phyloP scores from a whole-genome alignment of 192 early-diverging fungal species.

The Backusella morwellensis region DNA sequence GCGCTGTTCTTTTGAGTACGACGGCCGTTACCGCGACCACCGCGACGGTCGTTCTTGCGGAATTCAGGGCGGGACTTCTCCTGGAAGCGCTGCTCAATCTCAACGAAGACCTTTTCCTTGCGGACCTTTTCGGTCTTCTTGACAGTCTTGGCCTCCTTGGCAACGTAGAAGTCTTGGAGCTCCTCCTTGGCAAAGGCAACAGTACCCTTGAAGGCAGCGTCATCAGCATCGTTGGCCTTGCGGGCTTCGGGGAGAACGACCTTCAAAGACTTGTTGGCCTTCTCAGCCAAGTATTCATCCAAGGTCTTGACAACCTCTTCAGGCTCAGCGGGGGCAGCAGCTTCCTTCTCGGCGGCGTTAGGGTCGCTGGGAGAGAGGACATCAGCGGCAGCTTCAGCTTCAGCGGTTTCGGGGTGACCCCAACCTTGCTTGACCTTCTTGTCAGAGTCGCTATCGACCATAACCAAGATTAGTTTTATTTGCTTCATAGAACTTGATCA shows the following conservation, averaged over 20 bases:
- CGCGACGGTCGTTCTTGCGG: constrained; percentile 47
- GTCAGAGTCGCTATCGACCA: constrained; percentile 59
- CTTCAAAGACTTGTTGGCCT: constrained; percentile 57
- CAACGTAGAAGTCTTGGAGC: constrained; percentile 72
- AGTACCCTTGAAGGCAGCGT: constrained; percentile 78
- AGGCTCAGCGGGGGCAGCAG: constrained; percentile 56
- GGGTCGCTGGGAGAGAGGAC: constrained; percentile 25
- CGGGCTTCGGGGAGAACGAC: constrained; percentile 61
- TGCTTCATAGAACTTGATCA: neutral
- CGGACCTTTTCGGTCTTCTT: constrained; percentile 58
- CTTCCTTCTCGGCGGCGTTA: constrained; percentile 33
- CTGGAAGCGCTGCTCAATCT: constrained; percentile 80
- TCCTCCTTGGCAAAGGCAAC: constrained; percentile 71
- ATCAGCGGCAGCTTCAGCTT: constrained; percentile 44
- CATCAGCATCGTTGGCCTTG: constrained; percentile 87
- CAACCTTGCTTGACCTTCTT: constrained; percentile 92
- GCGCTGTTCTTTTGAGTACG: constrained; percentile 38
- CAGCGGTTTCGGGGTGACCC: constrained; percentile 65
- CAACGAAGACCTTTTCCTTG: constrained; percentile 72
- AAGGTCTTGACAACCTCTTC: constrained; percentile 85
- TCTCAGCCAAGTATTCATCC: constrained; percentile 82
- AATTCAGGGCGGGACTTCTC: constrained; percentile 66
- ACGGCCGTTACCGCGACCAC: constrained; percentile 35
- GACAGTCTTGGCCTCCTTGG: constrained; percentile 44
- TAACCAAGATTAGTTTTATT: neutral